Evolutionary conservation across 306 rosid species (phyloP), one percentile per base, ranked within the genome.

Genomic region (Myrica gale): DNA sequence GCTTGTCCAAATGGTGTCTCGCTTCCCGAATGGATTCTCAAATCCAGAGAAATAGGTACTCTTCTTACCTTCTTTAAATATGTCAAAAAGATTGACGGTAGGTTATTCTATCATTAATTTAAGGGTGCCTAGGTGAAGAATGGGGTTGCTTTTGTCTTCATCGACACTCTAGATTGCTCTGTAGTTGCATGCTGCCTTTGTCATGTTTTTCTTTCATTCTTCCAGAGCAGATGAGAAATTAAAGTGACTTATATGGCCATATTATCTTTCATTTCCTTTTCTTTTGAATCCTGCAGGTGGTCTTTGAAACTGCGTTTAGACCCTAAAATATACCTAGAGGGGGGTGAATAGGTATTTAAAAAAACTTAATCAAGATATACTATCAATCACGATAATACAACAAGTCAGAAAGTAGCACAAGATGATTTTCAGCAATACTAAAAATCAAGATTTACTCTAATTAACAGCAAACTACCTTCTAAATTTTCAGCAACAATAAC

Each of bases 1-100:
- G 97, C 97, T 83, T 92, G 97, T 85, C 99, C 96, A 9, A 82
- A 62, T 67, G 92, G 92, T 4, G 63, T 90, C 81, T 66, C 92
- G 23, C 92, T 88, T 84, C 99, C 97, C 23, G 97, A 92, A 71
- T 95, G 99, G 99, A 79, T 95, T 84, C 83, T 86, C 70, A 92
- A 88, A 72, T 87, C 93, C 76, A 92, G 87, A 79, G 97, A 92
- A 82, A 85, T 85, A 87, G 97, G 99, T 95, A 84, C 12, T 73
- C 53, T 70, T 70, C 74, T 56, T 76, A 44, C 62, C 66, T 52
- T 73, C 21, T 61, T 53, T 37, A 63, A 54, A 73, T 44, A 51
- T 52, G 76, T 42, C 13, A 42, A 42, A 68, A 71, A 52, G 4
- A 66, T 0, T 43, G 52, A 19, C 12, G n/a, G 45, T 68, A 52